A percentile compares a stretch with the other conserved stretches of the same genome.
Conservation (phyloP, 371 early-diverging fungal genomes). For the Circinella umbellata region DNA sequence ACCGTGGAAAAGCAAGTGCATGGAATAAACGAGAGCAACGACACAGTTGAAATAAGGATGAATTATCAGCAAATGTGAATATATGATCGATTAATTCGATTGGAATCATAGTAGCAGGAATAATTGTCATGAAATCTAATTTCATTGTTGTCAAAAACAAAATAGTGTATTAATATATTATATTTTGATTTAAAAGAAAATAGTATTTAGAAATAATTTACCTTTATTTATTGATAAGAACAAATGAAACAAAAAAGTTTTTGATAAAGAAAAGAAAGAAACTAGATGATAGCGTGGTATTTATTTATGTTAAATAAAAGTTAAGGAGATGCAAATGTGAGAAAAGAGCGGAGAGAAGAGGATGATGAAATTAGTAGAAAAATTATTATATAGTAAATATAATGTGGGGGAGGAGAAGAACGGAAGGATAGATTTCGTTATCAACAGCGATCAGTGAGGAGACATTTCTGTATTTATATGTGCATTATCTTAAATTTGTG, state of each 20-base stretch:
- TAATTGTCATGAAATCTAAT: too few relatives aligned
- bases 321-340: neutral
- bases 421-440: neutral
- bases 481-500: neutral
- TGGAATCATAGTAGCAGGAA: neutral
- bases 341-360: neutral
- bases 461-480: neutral
- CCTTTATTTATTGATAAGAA: too few relatives aligned
- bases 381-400: too few relatives aligned
- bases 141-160: too few relatives aligned
- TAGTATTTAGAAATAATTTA: too few relatives aligned
- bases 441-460: constrained; percentile 12
- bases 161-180: too few relatives aligned
- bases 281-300: neutral
- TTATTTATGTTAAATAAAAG: neutral
- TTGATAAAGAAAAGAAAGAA: neutral
- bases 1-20: constrained; percentile 1
- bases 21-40: constrained; percentile 3
- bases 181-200: too few relatives aligned
- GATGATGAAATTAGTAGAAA: neutral
- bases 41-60: constrained; percentile 11
- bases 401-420: neutral
- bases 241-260: neutral
- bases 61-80: constrained; percentile 1
- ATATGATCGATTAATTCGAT: constrained; percentile 9